Evolutionary conservation across 2,329 filamentous ascomycete genomes (phyloP).

Genomic region (Fusarium sambucinum): DNA sequence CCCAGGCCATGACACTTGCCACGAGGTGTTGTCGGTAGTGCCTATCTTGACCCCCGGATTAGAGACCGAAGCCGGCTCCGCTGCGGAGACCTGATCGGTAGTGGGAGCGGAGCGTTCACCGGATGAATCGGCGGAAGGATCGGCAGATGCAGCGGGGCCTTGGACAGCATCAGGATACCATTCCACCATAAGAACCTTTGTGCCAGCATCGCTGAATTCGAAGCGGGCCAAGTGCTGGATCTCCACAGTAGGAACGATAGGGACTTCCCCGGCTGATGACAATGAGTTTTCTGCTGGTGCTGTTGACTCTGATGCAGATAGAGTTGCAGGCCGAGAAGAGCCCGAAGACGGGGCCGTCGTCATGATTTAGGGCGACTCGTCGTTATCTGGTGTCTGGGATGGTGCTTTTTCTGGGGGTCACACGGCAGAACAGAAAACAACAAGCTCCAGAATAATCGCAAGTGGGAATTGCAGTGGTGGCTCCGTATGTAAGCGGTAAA

Average conservation of each 20-base stretch:
- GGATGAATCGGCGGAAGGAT: constrained; percentile 17
- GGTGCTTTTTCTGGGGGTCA: constrained; percentile 8
- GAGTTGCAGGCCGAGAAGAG: constrained; percentile 49
- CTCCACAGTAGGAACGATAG: constrained; percentile 42
- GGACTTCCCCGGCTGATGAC: constrained; percentile 36
- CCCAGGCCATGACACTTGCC: constrained; percentile 87
- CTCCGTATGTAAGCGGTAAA: constrained; percentile 16
- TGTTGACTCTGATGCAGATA: constrained; percentile 20
- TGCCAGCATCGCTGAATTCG: constrained; percentile 88
- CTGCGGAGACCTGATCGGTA: constrained; percentile 39
- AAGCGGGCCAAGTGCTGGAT: constrained; percentile 73
- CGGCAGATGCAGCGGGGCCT: constrained; percentile 35
- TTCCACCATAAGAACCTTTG: constrained; percentile 93
- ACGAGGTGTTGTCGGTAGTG: constrained; percentile 53
- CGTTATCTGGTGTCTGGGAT: constrained; percentile 17
- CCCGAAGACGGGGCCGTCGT: constrained; percentile 51
- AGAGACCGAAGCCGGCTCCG: constrained; percentile 32
- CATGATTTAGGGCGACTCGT: constrained; percentile 31
- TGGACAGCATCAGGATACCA: constrained; percentile 69
- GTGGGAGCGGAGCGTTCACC: constrained; percentile 26
- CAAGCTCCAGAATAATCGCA: constrained; percentile 23
- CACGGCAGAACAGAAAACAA: constrained; percentile 17
- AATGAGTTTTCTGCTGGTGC: constrained; percentile 7
- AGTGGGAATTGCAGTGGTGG: constrained; percentile 12
- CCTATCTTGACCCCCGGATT: constrained; percentile 7